These are phyloP conservation scores for Cystobasidium tubakii DNA, from an alignment of 768 basidiomycete genomes.

Conservation along the genomic window DNA sequence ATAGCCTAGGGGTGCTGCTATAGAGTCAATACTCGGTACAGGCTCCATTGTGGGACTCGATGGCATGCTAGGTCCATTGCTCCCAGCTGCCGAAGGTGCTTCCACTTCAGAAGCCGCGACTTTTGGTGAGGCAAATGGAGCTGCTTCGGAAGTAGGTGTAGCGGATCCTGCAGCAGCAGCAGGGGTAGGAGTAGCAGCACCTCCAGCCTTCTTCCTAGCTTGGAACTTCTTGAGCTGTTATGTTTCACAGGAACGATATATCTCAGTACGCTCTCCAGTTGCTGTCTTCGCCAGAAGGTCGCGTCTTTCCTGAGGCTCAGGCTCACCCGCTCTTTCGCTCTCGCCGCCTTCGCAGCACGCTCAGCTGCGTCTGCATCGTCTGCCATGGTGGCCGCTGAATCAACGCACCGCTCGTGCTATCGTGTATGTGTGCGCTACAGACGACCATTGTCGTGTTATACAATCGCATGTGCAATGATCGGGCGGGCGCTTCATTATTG, in stretches of 20 bases:
- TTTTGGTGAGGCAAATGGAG: background rate
- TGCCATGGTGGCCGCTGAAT: background rate
- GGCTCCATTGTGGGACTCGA: conserved; percentile 2
- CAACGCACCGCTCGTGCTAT: background rate
- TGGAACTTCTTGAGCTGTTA: conserved; percentile 24
- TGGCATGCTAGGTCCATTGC: background rate
- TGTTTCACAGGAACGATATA: background rate
- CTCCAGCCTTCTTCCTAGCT: conserved; percentile 26
- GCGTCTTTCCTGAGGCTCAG: background rate
- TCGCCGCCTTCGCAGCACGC: conserved; percentile 15
- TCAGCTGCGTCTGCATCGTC: conserved; percentile 19
- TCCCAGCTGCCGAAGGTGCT: conserved; percentile 3
- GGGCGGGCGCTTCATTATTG: no score
- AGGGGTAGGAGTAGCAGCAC: conserved; percentile 4
- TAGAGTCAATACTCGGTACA: background rate
- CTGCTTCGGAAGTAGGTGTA: conserved; percentile 4
- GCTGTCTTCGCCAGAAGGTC: background rate
- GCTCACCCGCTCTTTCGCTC: conserved; percentile 24
- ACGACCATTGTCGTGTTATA: no score
- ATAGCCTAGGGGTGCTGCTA: background rate
- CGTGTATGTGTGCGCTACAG: no score
- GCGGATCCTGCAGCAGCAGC: background rate
- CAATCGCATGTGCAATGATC: no score
- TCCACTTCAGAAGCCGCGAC: background rate
- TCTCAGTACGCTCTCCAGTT: background rate